These are phyloP conservation scores for Pulicaria dysenterica DNA, from an alignment of 129 eudicot species.

Conservation along the genomic window DNA sequence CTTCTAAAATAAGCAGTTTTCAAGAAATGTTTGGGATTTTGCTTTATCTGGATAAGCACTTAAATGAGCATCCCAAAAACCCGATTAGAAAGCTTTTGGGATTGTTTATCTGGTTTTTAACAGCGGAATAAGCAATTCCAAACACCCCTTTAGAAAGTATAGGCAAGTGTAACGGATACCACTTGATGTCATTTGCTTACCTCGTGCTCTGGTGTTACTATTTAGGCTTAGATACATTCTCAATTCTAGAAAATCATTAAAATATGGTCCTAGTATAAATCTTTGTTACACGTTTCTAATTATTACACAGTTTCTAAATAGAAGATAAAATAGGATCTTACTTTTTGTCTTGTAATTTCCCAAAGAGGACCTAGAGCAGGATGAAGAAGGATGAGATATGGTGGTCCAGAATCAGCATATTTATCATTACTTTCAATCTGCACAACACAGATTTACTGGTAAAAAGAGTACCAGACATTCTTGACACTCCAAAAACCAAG, in stretches of 20 bases:
- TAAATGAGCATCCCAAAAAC: too few relatives aligned
- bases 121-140: too few relatives aligned
- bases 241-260: neutral
- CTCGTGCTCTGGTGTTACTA: constrained; percentile 8
- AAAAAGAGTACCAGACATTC: constrained; percentile 3
- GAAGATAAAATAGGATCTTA: constrained; percentile 33
- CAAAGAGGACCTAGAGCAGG: constrained; percentile 99
- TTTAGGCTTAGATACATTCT: constrained; percentile 1
- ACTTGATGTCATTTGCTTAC: neutral
- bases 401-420: constrained; percentile 89
- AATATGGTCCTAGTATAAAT: constrained; percentile 8
- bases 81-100: too few relatives aligned
- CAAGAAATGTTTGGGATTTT: too few relatives aligned
- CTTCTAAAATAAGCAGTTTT: too few relatives aligned
- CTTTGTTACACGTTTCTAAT: neutral
- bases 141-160: neutral
- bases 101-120: too few relatives aligned
- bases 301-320: constrained; percentile 1
- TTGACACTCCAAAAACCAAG: neutral
- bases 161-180: neutral
- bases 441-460: constrained; percentile 25
- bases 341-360: constrained; percentile 97
- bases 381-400: constrained; percentile 89
- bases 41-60: too few relatives aligned
- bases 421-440: constrained; percentile 80